Evolutionary conservation across 306 rosid species (phyloP), one percentile per base, ranked within the genome.

Genomic region (Lablab purpureus): DNA sequence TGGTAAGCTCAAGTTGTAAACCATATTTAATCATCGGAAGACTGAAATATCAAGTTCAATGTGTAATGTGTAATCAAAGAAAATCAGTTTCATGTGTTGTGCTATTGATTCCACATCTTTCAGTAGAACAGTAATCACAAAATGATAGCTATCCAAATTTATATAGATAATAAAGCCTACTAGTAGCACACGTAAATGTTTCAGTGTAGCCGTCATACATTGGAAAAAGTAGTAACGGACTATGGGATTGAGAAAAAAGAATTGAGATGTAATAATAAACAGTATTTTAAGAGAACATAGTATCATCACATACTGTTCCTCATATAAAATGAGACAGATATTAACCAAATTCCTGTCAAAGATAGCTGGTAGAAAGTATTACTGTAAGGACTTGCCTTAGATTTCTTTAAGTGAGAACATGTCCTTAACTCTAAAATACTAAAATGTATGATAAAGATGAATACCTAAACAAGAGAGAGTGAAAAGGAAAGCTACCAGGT

Each of bases 401-500:
- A 75, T 47, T 58, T 67, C 15, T 34, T 9, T 47, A 52, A 21
- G 25, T 36, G 23, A 54, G 23, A 54, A 28, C 50, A 65, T 18
- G 60, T 37, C 51, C 30, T 27, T 30, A 54, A 34, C 10, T 28
- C 43, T 11, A 51, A 51, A 21, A 73, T 5, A 7, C 67, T 51
- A 9, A 52, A 69, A 14, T 60, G 17, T 70, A 11, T 21, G 21
- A 62, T 12, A 62, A 50, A 54, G 47, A 66, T 73, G 62, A 52
- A 60, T 5, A n/a, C 23, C 32, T 5, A 32, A 62, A n/a, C 65
- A 5, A 75, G 5, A 68, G 23, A 56, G 50, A 41, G 10, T 8
- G 0, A n/a, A 55, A 28, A 73, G 70, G 81, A 40, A 65, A 71
- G 22, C 36, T 90, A 90, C 97, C 84, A 2, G 97, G 98, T 69